phyloP scores from a whole-genome alignment of 176 grass and related monocot species.

The sorghum (Sorghum bicolor) region DNA sequence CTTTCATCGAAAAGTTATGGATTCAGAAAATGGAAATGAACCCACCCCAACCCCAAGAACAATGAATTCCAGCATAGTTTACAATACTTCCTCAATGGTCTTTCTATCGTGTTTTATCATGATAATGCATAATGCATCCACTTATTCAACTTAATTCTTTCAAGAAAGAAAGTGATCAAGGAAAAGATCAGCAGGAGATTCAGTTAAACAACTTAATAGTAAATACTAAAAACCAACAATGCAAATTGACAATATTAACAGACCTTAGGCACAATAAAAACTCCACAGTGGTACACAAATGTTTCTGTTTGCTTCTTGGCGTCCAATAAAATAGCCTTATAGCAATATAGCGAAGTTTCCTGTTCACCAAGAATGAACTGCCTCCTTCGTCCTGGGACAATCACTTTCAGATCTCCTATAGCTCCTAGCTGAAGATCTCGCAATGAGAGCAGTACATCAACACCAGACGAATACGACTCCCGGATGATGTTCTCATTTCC shows the following conservation, averaged over 20 bases:
- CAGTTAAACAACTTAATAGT: not conserved
- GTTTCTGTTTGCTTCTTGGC: conserved; percentile 56
- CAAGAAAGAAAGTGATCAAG: not conserved
- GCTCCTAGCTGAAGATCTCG: conserved; percentile 86
- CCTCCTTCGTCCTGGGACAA: conserved; percentile 65
- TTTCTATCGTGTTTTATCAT: not conserved
- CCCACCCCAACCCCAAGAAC: not conserved
- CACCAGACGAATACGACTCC: conserved; percentile 52
- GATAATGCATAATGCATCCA: not conserved
- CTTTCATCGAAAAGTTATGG: conserved; percentile 1
- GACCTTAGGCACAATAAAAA: conserved; percentile 98
- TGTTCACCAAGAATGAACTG: conserved; percentile 87
- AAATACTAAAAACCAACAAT: not conserved
- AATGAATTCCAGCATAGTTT: not conserved
- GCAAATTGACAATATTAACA: conserved; percentile 20
- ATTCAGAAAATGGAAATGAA: not conserved
- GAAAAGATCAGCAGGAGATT: not conserved
- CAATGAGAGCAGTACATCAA: conserved; percentile 65
- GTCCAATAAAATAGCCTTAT: conserved; percentile 83
- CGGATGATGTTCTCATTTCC: conserved; percentile 72
- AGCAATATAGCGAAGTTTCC: conserved; percentile 64
- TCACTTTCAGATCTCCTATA: conserved; percentile 68
- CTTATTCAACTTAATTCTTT: not conserved
- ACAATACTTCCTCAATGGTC: not conserved
- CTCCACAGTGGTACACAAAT: conserved; percentile 73